Evolutionary conservation across 140 eudicot genomes (phyloP), one percentile per base, ranked within the genome.

Genomic region (Anethum foeniculum): DNA sequence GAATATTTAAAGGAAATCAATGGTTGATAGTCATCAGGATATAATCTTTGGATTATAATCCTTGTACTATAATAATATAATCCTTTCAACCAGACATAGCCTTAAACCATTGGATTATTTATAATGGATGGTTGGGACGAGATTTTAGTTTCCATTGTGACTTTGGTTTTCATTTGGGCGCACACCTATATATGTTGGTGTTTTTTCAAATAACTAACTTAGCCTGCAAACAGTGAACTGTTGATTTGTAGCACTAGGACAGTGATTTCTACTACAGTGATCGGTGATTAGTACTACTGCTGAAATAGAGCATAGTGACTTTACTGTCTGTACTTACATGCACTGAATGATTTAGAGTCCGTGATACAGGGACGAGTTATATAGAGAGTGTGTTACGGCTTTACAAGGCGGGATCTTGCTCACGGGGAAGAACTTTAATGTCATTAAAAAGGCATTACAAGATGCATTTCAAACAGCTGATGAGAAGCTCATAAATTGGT

Each of bases 361-460:
- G 39, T 62, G 54, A 52, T 48, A 74, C 82, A 94, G 97, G 93
- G 97, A 95, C 38, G 99, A 93, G 89, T 89, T 95, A 39, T 92
- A 90, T 85, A 90, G 87, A 89, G 99, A 95, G 88, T 95, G 98
- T 79, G 83, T 88, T 1, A 79, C 82, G 82, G 88, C 97, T 74
- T 85, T 95, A 81, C 89, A 95, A 88, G 95, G 90, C 9, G 93
- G 91, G 8, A 19, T 82, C 52, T 84, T 95, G 73, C 84, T 93
- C 74, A 80, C 71, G 41, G 87, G 86, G 16, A 89, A 88, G 80
- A 97, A 92, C 78, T 77, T 84, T 46, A 80, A 77, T 34, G 89
- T 83, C 60, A 84, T 88, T 5, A 82, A 78, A 79, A 86, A 83
- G 76, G 95, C 96, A 41, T 79, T 95, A 47, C 80, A 83, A 39